Evolutionary conservation across 257 asterid species (phyloP).

Genomic region (Parsonsia alboflavescens): DNA sequence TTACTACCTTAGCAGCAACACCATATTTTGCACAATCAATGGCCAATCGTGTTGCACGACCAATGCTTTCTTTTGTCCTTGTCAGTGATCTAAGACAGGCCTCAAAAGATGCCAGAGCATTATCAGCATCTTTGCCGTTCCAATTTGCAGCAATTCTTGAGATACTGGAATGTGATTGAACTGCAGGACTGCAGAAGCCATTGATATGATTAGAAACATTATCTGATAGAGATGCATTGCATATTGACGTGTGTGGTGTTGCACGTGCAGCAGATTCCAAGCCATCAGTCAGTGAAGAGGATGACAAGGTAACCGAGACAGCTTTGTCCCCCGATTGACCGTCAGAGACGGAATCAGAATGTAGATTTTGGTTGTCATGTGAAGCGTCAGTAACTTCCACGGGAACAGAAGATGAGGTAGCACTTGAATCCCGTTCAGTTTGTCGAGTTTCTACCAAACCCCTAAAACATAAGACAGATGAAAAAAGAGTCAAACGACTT

Average conservation of each 20-base stretch:
- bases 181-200: constrained; percentile 49
- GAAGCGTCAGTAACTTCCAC: constrained; percentile 30
- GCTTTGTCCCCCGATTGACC: constrained; percentile 42
- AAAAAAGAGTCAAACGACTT: background rate
- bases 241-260: constrained; percentile 50
- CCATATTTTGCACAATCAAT: constrained; percentile 85
- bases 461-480: constrained; percentile 36
- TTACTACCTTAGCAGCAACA: constrained; percentile 71
- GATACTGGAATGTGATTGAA: constrained; percentile 42
- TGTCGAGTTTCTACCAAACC: constrained; percentile 33
- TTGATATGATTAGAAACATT: constrained; percentile 37
- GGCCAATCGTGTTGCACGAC: constrained; percentile 76
- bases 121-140: constrained; percentile 51
- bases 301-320: constrained; percentile 43
- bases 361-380: constrained; percentile 23
- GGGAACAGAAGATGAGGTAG: constrained; percentile 33
- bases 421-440: constrained; percentile 30
- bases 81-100: constrained; percentile 59
- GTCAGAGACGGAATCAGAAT: constrained; percentile 37
- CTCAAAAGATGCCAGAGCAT: constrained; percentile 63
- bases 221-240: constrained; percentile 43
- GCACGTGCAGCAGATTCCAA: constrained; percentile 41
- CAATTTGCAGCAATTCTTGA: constrained; percentile 47
- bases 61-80: constrained; percentile 82
- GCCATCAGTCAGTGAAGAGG: constrained; percentile 57